phyloP scores from a whole-genome alignment of 192 early-diverging fungal genomes.

The Coemansia sp. region DNA sequence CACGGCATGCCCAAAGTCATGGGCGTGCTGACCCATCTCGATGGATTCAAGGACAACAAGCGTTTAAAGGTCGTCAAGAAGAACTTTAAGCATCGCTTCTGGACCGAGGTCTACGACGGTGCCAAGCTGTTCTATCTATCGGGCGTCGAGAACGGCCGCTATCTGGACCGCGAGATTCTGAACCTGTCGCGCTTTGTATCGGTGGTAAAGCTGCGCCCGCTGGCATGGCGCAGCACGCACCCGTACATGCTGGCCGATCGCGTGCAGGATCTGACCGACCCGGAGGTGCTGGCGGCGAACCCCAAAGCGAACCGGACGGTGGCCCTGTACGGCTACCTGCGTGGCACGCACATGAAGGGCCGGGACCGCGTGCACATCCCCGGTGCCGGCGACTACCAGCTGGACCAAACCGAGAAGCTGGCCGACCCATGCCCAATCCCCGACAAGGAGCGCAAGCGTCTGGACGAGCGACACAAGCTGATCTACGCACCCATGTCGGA shows the following conservation, averaged over 20 bases:
- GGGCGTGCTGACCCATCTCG: slow-evolving; percentile 96
- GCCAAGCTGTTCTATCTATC: slow-evolving; percentile 99
- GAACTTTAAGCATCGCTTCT: slow-evolving; percentile 96
- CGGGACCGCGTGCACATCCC: slow-evolving; percentile 92
- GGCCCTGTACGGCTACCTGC: slow-evolving; percentile 91
- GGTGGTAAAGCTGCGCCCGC: slow-evolving; percentile 97
- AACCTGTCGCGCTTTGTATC: slow-evolving; percentile 97
- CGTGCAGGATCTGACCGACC: slow-evolving; percentile 95
- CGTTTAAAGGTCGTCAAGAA: slow-evolving; percentile 86
- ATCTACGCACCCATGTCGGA: slow-evolving; percentile 99
- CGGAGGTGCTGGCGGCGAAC: slow-evolving; percentile 71
- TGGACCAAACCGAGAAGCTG: slow-evolving; percentile 73
- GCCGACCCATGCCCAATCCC: slow-evolving; percentile 97
- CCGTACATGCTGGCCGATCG: slow-evolving; percentile 98
- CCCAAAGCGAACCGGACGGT: slow-evolving; percentile 92
- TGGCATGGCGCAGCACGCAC: slow-evolving; percentile 96
- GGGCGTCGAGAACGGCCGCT: slow-evolving; percentile 91
- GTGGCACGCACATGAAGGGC: slow-evolving; percentile 91
- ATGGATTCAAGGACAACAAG: slow-evolving; percentile 95
- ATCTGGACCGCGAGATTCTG: slow-evolving; percentile 89
- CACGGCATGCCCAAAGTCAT: slow-evolving; percentile 98
- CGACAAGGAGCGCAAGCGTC: slow-evolving; percentile 82
- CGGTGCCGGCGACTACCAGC: slow-evolving; percentile 84
- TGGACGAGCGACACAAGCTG: slow-evolving; percentile 93
- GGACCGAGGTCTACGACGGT: slow-evolving; percentile 99